These are phyloP conservation scores for Sequoiadendron giganteum DNA, from an alignment of 75 land plant genomes.

Conservation along the genomic window DNA sequence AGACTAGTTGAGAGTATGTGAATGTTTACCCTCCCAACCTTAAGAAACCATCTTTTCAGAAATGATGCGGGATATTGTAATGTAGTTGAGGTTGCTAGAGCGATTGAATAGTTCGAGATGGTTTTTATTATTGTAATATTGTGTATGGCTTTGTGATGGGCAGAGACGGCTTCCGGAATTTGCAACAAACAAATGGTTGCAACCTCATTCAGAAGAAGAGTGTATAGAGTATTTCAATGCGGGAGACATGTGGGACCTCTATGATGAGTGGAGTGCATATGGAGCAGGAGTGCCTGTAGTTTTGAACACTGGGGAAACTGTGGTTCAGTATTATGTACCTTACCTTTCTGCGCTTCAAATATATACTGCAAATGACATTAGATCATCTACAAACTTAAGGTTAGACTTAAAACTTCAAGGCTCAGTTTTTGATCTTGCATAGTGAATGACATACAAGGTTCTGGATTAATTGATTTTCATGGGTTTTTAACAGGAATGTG, in stretches of 20 bases:
- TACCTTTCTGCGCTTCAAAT: slow-evolving; percentile 51
- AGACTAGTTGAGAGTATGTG: too few species aligned
- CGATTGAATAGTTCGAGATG: background rate
- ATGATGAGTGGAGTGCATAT: slow-evolving; percentile 57
- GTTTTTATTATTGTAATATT: background rate
- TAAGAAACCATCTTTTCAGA: too few species aligned
- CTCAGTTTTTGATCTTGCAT: background rate
- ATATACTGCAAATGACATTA: slow-evolving; percentile 14
- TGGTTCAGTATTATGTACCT: slow-evolving; percentile 50
- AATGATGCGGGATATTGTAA: background rate
- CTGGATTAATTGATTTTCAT: background rate
- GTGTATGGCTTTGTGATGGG: background rate
- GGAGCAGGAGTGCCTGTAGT: slow-evolving; percentile 46
- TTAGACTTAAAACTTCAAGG: background rate
- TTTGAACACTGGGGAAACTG: slow-evolving; percentile 35
- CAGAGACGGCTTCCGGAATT: slow-evolving; percentile 8
- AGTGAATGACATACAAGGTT: background rate
- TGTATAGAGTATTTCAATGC: slow-evolving; percentile 27
- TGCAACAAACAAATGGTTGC: background rate
- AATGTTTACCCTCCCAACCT: too few species aligned
- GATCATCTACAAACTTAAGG: slow-evolving; percentile 34
- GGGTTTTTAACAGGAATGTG: background rate
- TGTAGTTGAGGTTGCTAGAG: background rate
- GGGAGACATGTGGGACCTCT: slow-evolving; percentile 43
- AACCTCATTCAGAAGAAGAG: slow-evolving; percentile 12